Base-by-base conservation (phyloP, 768 basidiomycete species). In the Suillus brevipes region DNA sequence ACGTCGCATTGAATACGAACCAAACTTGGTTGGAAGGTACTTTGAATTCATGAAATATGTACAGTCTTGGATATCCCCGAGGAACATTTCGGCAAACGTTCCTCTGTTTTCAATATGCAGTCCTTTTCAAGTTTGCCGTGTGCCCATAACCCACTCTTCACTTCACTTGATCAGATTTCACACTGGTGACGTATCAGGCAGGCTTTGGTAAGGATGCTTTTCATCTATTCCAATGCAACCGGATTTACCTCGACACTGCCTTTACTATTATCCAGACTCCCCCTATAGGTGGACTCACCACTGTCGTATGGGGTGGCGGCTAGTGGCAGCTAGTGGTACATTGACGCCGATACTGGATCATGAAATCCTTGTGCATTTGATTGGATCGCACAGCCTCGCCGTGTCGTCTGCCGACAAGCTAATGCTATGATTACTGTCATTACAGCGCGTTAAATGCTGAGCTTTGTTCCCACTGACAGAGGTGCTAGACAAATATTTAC, bases 1-100 rank as follows among this genome's bases (percentile, higher is more conserved):
- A 77, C 16, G 77, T 72, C n/a, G 69, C 49, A 53, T 60, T 77
- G 60, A 71, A 10, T 20, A 31, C 10, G 18, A 58, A 58, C 38
- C 9, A 25, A 20, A 20, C 25, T 12, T 18, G 18, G 58, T 58
- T 8, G 16, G 40, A 59, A 57, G 20, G 5, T 37, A 57, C 20
- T 38, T 57, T n/a, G 36, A 57, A 28, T 25, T 42, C 12, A 6
- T 59, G 9, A 59, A 59, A 59, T 59, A 31, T 40, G 25, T 25
- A 18, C 37, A 25, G 6, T 20, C 37, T 40, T 42, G 23, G 12
- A 59, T 31, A 56, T 13, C 3, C 40, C 40, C 25, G 40, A 59
- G 58, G 16, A 59, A 42, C 28, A 25, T 18, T 31, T 28, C 42
- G 18, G 18, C 12, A 28, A 20, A 40, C 53, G 20, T 10, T 34